Evolutionary conservation across 441 rosid genomes (phyloP), one percentile per base, ranked within the genome.

Genomic region (Lepidium campestre): DNA sequence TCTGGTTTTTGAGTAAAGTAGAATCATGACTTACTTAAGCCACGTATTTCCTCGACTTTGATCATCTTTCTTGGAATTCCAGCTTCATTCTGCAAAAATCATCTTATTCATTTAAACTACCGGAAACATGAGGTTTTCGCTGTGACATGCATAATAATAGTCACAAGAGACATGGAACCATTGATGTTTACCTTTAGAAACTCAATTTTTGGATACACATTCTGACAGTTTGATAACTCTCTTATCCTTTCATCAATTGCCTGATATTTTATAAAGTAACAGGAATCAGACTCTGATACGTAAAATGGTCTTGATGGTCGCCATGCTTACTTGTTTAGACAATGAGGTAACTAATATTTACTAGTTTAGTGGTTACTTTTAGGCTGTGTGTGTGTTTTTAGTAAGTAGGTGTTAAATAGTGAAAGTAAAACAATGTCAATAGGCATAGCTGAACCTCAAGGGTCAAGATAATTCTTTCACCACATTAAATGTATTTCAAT

Each of bases 171-270:
- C 17, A 23, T 12, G 5, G 44, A 48, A 31, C 31, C 44, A 29
- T 12, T 55, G 42, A 39, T 18, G 22, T 6, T 36, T 87, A 95
- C 97, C 99, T 87, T 90, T 81, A 75, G 93, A 74, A 90, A 90
- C 65, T 90, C 91, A 63, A 84, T 71, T 63, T 86, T 97, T 27
- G 76, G 65, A 59, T 95, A 85, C 67, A 95, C 86, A 68, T 77
- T 81, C 75, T 95, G 99, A 76, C 97, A 90, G 71, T 87, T 86
- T 15, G 98, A 92, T 66, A 95, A 89, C 79, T 92, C 96, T 81
- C 87, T 82, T 72, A 95, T 95, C 86, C 87, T 90, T 79, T 92
- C 97, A 80, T 88, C 96, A 67, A 95, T 90, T 62, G 96, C 99
- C 99, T 92, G 79, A 32, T 68, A 78, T 68, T 53, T 59, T 64